These are phyloP conservation scores for Aspergillus fructus DNA, from an alignment of 2,329 filamentous ascomycete species.

Conservation along the genomic window DNA sequence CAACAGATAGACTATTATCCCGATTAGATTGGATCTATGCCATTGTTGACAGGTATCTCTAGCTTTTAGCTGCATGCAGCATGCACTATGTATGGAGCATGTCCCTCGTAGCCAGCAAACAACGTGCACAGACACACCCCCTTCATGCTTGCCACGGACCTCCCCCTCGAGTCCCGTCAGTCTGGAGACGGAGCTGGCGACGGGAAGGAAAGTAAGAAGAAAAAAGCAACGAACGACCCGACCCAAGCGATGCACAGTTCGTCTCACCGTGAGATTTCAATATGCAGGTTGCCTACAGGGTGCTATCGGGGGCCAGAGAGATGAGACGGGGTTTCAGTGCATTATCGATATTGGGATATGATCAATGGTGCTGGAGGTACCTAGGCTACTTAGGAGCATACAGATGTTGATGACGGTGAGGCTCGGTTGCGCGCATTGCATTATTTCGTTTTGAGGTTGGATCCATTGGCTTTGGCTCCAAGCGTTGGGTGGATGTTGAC, in stretches of 20 bases:
- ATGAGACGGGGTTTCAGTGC: too few relatives aligned
- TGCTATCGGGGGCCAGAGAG: neutral
- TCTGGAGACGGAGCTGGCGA: neutral
- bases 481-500: too few relatives aligned
- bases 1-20: too few relatives aligned
- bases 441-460: too few relatives aligned
- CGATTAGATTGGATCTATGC: too few relatives aligned
- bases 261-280: neutral
- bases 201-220: too few relatives aligned
- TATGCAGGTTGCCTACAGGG: neutral
- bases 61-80: neutral
- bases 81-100: neutral
- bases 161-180: neutral
- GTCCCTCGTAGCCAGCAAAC: neutral
- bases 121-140: neutral
- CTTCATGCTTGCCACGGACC: neutral
- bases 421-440: too few relatives aligned
- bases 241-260: neutral
- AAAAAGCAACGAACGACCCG: too few relatives aligned
- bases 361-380: too few relatives aligned
- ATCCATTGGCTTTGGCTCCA: too few relatives aligned
- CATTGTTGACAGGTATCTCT: neutral
- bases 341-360: neutral
- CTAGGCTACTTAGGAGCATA: too few relatives aligned
- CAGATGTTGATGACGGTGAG: too few relatives aligned